phyloP scores from a whole-genome alignment of 805 yeast genomes.

The Saturnispora galanensis region DNA sequence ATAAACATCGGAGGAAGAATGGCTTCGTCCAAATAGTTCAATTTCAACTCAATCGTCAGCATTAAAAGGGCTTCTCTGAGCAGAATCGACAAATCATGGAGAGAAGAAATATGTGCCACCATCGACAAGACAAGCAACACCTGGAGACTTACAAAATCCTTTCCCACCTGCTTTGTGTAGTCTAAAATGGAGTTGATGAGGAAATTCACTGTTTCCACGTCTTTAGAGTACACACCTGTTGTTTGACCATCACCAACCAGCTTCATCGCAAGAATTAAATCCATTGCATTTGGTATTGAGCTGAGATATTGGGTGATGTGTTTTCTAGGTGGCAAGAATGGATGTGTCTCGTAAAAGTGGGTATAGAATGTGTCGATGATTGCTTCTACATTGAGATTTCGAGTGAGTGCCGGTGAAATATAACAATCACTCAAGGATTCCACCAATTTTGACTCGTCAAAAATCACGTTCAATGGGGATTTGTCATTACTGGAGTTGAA shows the following conservation, averaged over 20 bases:
- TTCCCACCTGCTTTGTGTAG: constrained; percentile 25
- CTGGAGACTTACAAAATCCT: constrained; percentile 37
- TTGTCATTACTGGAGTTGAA: constrained; percentile 25
- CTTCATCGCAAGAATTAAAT: constrained; percentile 38
- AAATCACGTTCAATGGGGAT: constrained; percentile 18
- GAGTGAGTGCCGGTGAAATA: constrained; percentile 23
- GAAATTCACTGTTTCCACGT: constrained; percentile 32
- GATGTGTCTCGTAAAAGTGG: constrained; percentile 35
- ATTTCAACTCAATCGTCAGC: constrained; percentile 28
- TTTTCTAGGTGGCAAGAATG: constrained; percentile 34
- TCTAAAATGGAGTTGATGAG: constrained; percentile 26
- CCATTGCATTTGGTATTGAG: constrained; percentile 29
- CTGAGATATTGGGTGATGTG: constrained; percentile 28
- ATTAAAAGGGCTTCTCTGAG: constrained; percentile 35
- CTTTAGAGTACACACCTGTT: constrained; percentile 27
- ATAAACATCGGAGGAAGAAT: constrained; percentile 19
- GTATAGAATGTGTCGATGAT: constrained; percentile 27
- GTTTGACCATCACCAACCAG: constrained; percentile 41
- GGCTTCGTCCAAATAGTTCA: constrained; percentile 31
- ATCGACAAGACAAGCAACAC: constrained; percentile 32
- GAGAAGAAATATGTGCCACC: constrained; percentile 41
- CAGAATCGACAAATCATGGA: constrained; percentile 35
- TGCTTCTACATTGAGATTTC: constrained; percentile 19
- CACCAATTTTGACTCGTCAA: constrained; percentile 16
- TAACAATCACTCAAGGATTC: constrained; percentile 18